These are phyloP conservation scores for Mycena epipterygia DNA, from an alignment of 768 basidiomycete genomes.

Conservation along the genomic window DNA sequence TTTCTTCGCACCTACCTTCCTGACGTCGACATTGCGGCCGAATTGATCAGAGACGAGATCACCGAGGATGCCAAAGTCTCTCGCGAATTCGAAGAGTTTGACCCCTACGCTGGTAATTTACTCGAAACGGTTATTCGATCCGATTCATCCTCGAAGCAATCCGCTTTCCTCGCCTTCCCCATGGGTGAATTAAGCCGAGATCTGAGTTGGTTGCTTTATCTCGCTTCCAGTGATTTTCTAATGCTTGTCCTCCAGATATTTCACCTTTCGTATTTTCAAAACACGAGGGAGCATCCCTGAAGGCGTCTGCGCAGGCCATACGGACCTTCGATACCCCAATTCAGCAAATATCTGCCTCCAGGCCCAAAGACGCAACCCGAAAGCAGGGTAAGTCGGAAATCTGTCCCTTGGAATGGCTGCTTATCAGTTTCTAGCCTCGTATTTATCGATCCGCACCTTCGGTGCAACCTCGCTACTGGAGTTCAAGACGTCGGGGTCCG, in stretches of 20 bases:
- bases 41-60: constrained; percentile 72
- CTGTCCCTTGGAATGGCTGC: neutral
- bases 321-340: constrained; percentile 77
- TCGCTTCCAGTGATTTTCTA: neutral
- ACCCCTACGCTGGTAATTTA: constrained; percentile 70
- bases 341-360: constrained; percentile 66
- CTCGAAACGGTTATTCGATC: constrained; percentile 57
- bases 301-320: constrained; percentile 56
- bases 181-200: constrained; percentile 71
- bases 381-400: neutral
- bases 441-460: constrained; percentile 62
- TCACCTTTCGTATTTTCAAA: constrained; percentile 54
- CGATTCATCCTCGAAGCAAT: constrained; percentile 36
- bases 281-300: constrained; percentile 48
- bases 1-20: constrained; percentile 80
- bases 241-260: constrained; percentile 57
- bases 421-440: constrained; percentile 38
- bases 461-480: constrained; percentile 58
- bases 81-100: constrained; percentile 57
- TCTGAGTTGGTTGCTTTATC: constrained; percentile 64
- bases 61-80: constrained; percentile 56
- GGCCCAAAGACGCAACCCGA: neutral
- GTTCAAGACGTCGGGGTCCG: constrained; percentile 36
- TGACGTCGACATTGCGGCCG: constrained; percentile 80
- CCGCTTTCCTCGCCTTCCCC: constrained; percentile 66